Conservation (phyloP, 306 rosid genomes). For the Carpinus viminea region DNA sequence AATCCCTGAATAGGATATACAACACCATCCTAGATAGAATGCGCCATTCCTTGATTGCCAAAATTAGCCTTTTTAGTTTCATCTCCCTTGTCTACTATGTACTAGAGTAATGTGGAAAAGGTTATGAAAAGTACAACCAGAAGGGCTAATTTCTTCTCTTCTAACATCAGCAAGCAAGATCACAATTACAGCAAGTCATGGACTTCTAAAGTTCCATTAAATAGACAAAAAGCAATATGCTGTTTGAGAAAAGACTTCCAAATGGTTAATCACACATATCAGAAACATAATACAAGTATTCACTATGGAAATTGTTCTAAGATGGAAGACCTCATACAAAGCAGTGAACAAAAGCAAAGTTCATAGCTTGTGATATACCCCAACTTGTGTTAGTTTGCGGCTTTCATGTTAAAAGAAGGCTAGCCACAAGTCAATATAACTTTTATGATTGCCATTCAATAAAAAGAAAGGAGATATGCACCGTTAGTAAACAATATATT, state of each 20-base stretch:
- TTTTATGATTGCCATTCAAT: neutral
- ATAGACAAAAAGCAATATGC: neutral
- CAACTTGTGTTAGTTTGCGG: neutral
- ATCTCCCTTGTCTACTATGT: neutral
- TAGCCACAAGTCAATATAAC: neutral
- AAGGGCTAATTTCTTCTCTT: neutral
- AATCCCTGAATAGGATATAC: neutral
- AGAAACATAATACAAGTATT: neutral
- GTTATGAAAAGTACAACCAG: neutral
- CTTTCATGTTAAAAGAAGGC: neutral
- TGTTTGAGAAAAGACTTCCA: neutral
- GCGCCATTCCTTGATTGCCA: neutral
- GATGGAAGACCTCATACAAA: neutral
- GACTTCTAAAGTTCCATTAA: neutral
- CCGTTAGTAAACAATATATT: neutral
- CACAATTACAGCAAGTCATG: neutral
- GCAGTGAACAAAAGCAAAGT: neutral
- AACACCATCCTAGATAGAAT: neutral
- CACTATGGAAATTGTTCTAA: neutral
- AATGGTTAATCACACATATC: neutral
- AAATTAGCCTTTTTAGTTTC: neutral
- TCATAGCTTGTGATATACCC: neutral
- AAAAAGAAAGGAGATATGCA: neutral
- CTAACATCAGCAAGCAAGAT: neutral
- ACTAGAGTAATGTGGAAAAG: neutral